Base-by-base conservation (phyloP, 768 basidiomycete genomes). In the Jaapia argillacea region DNA sequence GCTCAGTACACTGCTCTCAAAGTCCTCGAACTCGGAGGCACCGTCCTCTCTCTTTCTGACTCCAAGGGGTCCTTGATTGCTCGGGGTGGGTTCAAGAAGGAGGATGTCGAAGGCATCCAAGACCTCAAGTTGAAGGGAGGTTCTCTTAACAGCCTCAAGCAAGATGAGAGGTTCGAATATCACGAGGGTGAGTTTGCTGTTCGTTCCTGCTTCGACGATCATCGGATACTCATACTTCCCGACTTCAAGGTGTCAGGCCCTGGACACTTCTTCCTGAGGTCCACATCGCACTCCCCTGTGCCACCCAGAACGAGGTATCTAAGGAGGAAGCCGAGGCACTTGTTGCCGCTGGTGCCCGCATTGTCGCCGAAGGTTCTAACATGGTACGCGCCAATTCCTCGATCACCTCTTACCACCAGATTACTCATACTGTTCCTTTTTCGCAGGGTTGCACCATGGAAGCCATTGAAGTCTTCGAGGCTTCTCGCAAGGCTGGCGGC, bases 321-420 rank as follows among this genome's bases (percentile, higher is more conserved):
- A 71, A 65, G 38, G 77, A 76, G 51, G 84, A 86, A 58, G 84
- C 84, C 33, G 65, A 80, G 61, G 77, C 75, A 1, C 71, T 86
- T 53, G 56, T 83, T 56, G 74, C 73, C 55, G 80, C 81, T 39
- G 82, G 84, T 47, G 72, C 72, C 48, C 63, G 75, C 54, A 77
- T 84, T 61, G 73, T 86, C 39, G 82, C 83, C 42, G 82, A 86
- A 59, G 83, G 83, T 24, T 80, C 77, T 50, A 84, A 82, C 68
- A 84, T 84, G 80, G n/a, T n/a, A n/a, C n/a, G n/a, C n/a, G n/a
- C n/a, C n/a, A n/a, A n/a, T 65, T 65, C n/a, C n/a, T n/a, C n/a
- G n/a, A n/a, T n/a, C n/a, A n/a, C n/a, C n/a, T n/a, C n/a, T n/a
- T n/a, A n/a, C n/a, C n/a, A n/a, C n/a, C n/a, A n/a, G n/a, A n/a